Base-by-base conservation (phyloP, 352 stramenopile species). In the Halophytophthora batemanensis region DNA sequence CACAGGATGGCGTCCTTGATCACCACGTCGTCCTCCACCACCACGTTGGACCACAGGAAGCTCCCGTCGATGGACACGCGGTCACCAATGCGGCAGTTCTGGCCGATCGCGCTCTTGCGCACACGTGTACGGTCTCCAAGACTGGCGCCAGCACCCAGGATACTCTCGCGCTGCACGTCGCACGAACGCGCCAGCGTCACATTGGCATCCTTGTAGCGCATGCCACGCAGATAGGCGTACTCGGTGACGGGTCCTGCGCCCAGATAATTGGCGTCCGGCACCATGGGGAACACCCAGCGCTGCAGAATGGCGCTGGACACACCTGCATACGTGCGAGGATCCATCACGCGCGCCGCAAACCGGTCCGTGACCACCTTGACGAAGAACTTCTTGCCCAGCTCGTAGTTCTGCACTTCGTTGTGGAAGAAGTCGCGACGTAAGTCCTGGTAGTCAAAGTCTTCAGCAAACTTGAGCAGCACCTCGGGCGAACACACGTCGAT, bases 401-500 rank as follows among this genome's bases (percentile, higher is more conserved):
- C 96, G 65, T 97, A 96, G 76, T 99, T 98, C 31, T 97, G 91
- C 37, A 98, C 96, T 57, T 97, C 96, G 58, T 99, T 98, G 37
- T 91, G 77, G 45, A 99, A 79, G 71, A 99, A 99, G 61, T 99
- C 88, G 1, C 69, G 61, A 19, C 96, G 72, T 54, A 98, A 77
- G 44, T 99, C 87, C 50, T 98, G 82, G 61, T 99, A 99, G 66
- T 99, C 97, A 68, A 99, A 99, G 65, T 99, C 96, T 61, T 99
- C 97, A 19, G 82, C 85, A 50, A 99, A 98, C 62, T 98, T 93
- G 22, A 98, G 83, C 41, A 99, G 69, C 37, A 99, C 95, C 58
- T 99, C 97, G 6, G 95, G 90, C 49, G 93, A 98, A 66, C 97
- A 99, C 53, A 99, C 93, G 60, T 99, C 93, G 41, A 99, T 95